Evolutionary conservation across 371 early-diverging fungal genomes (phyloP).

Genomic region (Mortierella sp.): DNA sequence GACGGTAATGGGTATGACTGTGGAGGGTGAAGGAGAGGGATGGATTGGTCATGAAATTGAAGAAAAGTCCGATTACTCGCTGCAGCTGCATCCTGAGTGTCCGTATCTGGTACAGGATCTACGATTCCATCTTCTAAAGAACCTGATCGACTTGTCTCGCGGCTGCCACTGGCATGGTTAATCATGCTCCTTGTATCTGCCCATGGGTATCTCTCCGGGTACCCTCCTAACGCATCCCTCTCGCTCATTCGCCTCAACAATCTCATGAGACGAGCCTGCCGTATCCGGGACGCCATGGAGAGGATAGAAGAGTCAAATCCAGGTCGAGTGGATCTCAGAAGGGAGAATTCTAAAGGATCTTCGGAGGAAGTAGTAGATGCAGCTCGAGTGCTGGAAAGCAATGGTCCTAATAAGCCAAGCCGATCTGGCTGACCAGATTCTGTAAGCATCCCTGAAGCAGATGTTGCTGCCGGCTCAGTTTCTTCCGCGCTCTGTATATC

Average conservation of each 20-base stretch:
- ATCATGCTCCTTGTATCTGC: slow-evolving; percentile 40
- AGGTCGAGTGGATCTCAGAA: slow-evolving; percentile 21
- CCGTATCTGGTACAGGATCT: slow-evolving; percentile 19
- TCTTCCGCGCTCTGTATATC: background rate
- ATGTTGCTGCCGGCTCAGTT: background rate
- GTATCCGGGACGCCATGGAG: slow-evolving; percentile 38
- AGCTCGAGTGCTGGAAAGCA: slow-evolving; percentile 30
- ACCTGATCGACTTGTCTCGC: slow-evolving; percentile 35
- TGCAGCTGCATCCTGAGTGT: slow-evolving; percentile 1
- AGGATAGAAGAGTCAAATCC: slow-evolving; percentile 38
- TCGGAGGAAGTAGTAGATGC: slow-evolving; percentile 1
- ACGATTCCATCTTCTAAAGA: slow-evolving; percentile 28
- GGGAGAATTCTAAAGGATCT: slow-evolving; percentile 7
- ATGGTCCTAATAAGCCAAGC: slow-evolving; percentile 36
- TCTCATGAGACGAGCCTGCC: slow-evolving; percentile 35
- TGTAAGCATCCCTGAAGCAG: background rate
- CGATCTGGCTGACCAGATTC: slow-evolving; percentile 21
- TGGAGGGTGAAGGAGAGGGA: background rate
- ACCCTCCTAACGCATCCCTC: slow-evolving; percentile 18
- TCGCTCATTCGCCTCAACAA: slow-evolving; percentile 32
- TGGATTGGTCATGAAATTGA: background rate
- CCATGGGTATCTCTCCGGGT: slow-evolving; percentile 16
- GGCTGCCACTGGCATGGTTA: slow-evolving; percentile 43
- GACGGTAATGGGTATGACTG: slow-evolving; percentile 1
- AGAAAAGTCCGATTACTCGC: background rate